Evolutionary conservation across 768 basidiomycete genomes (phyloP).

Genomic region (Tricholoma hemisulphureum): DNA sequence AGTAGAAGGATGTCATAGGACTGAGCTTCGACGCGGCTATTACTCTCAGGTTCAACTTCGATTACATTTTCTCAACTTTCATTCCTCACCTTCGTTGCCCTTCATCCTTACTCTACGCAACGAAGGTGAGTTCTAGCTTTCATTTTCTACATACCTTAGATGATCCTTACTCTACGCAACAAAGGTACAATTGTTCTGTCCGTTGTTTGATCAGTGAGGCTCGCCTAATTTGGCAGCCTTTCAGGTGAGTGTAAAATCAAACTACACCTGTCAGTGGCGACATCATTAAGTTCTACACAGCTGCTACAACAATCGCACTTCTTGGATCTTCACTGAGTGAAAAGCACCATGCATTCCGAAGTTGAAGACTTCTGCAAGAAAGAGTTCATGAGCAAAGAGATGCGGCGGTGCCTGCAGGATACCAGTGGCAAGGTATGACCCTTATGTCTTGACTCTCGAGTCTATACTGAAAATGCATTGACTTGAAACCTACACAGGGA

Average conservation of each 20-base stretch:
- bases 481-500: too few relatives aligned
- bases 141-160: not conserved
- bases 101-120: not conserved
- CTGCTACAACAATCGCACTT: too few relatives aligned
- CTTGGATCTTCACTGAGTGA: too few relatives aligned
- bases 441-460: too few relatives aligned
- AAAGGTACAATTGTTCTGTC: not conserved
- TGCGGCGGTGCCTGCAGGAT: too few relatives aligned
- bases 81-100: not conserved
- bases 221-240: not conserved
- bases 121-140: not conserved
- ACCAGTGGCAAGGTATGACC: too few relatives aligned
- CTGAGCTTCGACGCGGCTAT: not conserved
- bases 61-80: not conserved
- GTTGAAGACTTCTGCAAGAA: too few relatives aligned
- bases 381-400: too few relatives aligned
- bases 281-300: too few relatives aligned
- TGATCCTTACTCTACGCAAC: not conserved
- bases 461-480: too few relatives aligned
- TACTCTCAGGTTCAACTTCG: not conserved
- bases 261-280: too few relatives aligned
- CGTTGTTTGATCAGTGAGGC: not conserved
- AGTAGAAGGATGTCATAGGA: not conserved
- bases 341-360: too few relatives aligned
- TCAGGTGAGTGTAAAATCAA: not conserved